Evolutionary conservation across 2,329 filamentous ascomycete species (phyloP).

Genomic region (Coniochaeta sp.): DNA sequence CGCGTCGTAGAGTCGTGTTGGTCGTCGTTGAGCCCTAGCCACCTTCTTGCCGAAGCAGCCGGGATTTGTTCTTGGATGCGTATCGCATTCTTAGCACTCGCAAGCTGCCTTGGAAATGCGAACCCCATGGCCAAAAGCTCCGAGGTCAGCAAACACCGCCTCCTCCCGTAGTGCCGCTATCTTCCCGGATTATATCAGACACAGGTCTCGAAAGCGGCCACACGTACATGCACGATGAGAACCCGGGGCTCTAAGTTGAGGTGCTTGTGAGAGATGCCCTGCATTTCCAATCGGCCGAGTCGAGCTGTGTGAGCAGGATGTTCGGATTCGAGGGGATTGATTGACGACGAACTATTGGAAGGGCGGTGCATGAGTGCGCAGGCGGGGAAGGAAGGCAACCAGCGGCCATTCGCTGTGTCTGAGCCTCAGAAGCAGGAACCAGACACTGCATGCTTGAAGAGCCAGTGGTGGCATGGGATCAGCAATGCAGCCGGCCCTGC

Average conservation of each 20-base stretch:
- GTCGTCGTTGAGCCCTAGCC: not conserved
- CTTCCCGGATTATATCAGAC: not conserved
- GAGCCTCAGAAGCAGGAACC: slow-evolving; percentile 12
- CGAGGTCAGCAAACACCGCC: not conserved
- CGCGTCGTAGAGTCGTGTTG: not conserved
- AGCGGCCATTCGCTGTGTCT: slow-evolving; percentile 4
- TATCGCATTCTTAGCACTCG: not conserved
- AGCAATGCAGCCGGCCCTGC: slow-evolving; percentile 3
- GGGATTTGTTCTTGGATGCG: slow-evolving; percentile 4
- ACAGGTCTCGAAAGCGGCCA: not conserved
- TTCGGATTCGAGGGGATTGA: not conserved
- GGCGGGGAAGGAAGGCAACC: not conserved
- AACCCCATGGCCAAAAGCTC: not conserved
- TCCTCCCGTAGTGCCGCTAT: not conserved
- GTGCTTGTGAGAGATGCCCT: not conserved
- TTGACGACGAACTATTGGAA: not conserved
- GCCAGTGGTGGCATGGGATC: slow-evolving; percentile 2
- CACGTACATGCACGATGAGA: slow-evolving; percentile 7
- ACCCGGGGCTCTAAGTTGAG: not conserved
- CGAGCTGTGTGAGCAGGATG: too few relatives aligned
- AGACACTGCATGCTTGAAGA: slow-evolving; percentile 8
- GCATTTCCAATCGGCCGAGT: not conserved
- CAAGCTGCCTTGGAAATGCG: not conserved
- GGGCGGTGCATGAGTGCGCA: not conserved
- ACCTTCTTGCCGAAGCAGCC: slow-evolving; percentile 9